Base-by-base conservation (phyloP, 2,329 filamentous ascomycete genomes). In the Penicillium hordei region DNA sequence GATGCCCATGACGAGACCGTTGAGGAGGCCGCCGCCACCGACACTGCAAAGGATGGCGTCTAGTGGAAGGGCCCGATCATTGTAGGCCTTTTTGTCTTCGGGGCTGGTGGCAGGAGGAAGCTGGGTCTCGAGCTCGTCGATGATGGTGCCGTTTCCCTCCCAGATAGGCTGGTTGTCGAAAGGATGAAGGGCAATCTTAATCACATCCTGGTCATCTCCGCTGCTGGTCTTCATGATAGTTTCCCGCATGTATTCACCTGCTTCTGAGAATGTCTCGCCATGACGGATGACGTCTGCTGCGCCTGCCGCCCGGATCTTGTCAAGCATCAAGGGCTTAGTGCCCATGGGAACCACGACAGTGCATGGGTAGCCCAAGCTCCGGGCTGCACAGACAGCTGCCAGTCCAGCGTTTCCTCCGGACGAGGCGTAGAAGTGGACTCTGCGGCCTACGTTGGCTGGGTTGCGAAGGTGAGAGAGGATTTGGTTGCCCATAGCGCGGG, bases 391-490 rank as follows among this genome's bases (percentile, higher is more conserved):
- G 17, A 90, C 89, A 67, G 89, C 91, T 1, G 91, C 91, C 4
- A 96, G 84, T 1, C 91, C 91, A 2, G 91, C 91, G 70, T 96
- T 96, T 57, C 91, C 91, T 58, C 90, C 91, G 2, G 86, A 90
- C 13, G 88, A 89, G 69, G 84, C 89, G 78, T 90, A 94, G 81
- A 94, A 93, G 78, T 90, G 89, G 19, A 78, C 69, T 44, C 79
- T 76, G 56, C 78, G 76, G 70, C 72, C 74, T 54, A 65, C 56
- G 63, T 75, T 71, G 56, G 72, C 69, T 29, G 77, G 74, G 45
- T 76, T 73, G 55, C 76, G 66, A 57, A 80, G 72, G 65, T 78
- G 72, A 2, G 80, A 78, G 52, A 86, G 80, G 71, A 91, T 87
- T 70, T 89, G 82, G 73, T 89, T 84, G 49, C 90, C 89, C 60